Percentiles rank a stretch among this genome's conserved stretches.
Evolutionary conservation across 1,284 basidiomycete genomes (phyloP).

Genomic region (Puccinia triticina): DNA sequence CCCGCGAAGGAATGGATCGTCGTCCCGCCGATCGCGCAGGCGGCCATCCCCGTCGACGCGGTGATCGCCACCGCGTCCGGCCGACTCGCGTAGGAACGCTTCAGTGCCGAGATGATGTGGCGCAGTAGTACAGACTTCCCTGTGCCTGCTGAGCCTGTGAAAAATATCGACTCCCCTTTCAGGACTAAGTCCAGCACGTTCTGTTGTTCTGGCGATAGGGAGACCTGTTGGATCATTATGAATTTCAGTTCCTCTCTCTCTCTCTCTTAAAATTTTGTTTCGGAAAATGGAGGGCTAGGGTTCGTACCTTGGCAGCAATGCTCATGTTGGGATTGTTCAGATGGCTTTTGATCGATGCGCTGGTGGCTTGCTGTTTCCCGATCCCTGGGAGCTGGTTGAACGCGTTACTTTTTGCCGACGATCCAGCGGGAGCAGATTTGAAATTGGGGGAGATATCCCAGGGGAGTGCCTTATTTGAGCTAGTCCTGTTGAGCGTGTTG

Average conservation of each 20-base stretch:
- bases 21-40: slow-evolving; percentile 75
- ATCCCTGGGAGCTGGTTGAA: slow-evolving; percentile 10
- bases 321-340: slow-evolving; percentile 49
- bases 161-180: slow-evolving; percentile 80
- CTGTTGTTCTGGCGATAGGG: slow-evolving; percentile 78
- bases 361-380: too few species aligned
- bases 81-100: slow-evolving; percentile 64
- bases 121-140: slow-evolving; percentile 93
- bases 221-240: slow-evolving; percentile 56
- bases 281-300: slow-evolving; percentile 30
- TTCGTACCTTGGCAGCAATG: slow-evolving; percentile 33
- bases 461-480: slow-evolving; percentile 8
- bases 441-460: slow-evolving; percentile 1
- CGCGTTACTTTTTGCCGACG: slow-evolving; percentile 16
- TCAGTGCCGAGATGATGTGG: slow-evolving; percentile 76
- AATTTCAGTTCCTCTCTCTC: too few species aligned
- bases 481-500: not conserved
- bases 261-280: too few species aligned
- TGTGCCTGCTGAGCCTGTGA: slow-evolving; percentile 93
- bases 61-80: slow-evolving; percentile 76
- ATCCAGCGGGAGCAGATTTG: not conserved
- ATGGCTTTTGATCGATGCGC: slow-evolving; percentile 1
- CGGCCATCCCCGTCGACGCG: slow-evolving; percentile 87
- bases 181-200: slow-evolving; percentile 76
- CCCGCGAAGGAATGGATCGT: slow-evolving; percentile 92